phyloP scores from a whole-genome alignment of 805 yeast species.

The Blastobotrys terrestris region DNA sequence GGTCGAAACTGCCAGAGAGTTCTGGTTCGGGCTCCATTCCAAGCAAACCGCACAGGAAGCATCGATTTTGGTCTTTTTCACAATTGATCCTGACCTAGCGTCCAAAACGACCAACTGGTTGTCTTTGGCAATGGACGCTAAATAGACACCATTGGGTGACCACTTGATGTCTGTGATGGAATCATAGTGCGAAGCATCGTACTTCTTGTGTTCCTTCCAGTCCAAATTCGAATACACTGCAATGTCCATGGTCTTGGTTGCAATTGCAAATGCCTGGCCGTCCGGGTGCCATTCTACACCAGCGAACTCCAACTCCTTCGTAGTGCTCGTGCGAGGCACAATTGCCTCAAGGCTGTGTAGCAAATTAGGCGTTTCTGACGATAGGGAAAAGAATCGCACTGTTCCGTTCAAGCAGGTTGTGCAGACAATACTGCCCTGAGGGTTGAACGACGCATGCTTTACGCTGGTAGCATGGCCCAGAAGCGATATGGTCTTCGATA shows the following conservation, averaged over 20 bases:
- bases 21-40: slow-evolving; percentile 36
- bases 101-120: slow-evolving; percentile 54
- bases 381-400: slow-evolving; percentile 27
- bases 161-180: slow-evolving; percentile 48
- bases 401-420: slow-evolving; percentile 31
- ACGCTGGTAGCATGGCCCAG: slow-evolving; percentile 41
- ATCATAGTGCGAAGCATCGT: slow-evolving; percentile 23
- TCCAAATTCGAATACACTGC: slow-evolving; percentile 23
- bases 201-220: slow-evolving; percentile 23
- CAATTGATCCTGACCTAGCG: slow-evolving; percentile 32
- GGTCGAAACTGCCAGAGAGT: slow-evolving; percentile 28
- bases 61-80: slow-evolving; percentile 30
- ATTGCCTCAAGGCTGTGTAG: slow-evolving; percentile 24
- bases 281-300: slow-evolving; percentile 63
- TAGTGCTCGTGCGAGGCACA: slow-evolving; percentile 24
- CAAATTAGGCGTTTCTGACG: slow-evolving; percentile 19
- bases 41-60: slow-evolving; percentile 16
- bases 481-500: slow-evolving; percentile 36
- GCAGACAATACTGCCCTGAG: slow-evolving; percentile 26
- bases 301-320: slow-evolving; percentile 42
- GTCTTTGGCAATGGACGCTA: slow-evolving; percentile 55
- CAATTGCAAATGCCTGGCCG: slow-evolving; percentile 65
- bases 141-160: slow-evolving; percentile 53
- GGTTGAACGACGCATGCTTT: slow-evolving; percentile 41
- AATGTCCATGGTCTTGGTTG: slow-evolving; percentile 39